These are phyloP conservation scores for Talaromyces borbonicus DNA, from an alignment of 495 filamentous ascomycete species.

Conservation along the genomic window DNA sequence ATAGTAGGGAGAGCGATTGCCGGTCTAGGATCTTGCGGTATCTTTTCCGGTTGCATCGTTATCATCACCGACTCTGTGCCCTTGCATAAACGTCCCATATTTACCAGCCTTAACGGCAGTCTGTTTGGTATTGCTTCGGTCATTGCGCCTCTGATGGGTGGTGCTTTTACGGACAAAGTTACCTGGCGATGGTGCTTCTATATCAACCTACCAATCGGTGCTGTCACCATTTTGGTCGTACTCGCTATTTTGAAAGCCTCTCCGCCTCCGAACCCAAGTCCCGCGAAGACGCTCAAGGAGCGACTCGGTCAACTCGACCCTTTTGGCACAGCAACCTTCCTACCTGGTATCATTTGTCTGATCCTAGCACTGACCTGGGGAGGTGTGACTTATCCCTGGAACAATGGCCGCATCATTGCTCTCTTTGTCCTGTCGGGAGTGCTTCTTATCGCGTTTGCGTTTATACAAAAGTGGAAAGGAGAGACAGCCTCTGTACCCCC, in stretches of 20 bases:
- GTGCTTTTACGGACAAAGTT: conserved; percentile 32
- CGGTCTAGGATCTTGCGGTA: conserved; percentile 45
- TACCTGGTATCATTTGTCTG: conserved; percentile 26
- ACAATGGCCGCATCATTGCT: conserved; percentile 22
- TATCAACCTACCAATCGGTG: conserved; percentile 48
- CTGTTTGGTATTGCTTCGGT: conserved; percentile 37
- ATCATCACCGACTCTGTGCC: conserved; percentile 35
- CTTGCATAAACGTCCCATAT: conserved; percentile 36
- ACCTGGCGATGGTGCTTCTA: conserved; percentile 54
- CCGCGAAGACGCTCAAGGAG: conserved; percentile 14
- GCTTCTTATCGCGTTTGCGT: conserved; percentile 17
- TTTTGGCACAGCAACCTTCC: conserved; percentile 19
- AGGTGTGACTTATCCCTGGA: conserved; percentile 34
- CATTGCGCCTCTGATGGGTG: conserved; percentile 32
- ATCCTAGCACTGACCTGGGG: conserved; percentile 35
- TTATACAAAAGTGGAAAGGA: conserved; percentile 14
- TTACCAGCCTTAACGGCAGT: conserved; percentile 37
- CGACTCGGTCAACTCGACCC: conserved; percentile 18
- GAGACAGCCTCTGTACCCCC: conserved; percentile 21
- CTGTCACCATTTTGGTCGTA: conserved; percentile 37
- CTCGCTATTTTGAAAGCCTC: conserved; percentile 36
- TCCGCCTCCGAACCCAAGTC: conserved; percentile 25
- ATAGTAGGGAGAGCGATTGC: conserved; percentile 54
- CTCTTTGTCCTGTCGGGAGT: conserved; percentile 22
- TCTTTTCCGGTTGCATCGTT: conserved; percentile 37